Evolutionary conservation across 1,139 yeast genomes (phyloP).

Genomic region (Yamadazyma spencermartinsiae): DNA sequence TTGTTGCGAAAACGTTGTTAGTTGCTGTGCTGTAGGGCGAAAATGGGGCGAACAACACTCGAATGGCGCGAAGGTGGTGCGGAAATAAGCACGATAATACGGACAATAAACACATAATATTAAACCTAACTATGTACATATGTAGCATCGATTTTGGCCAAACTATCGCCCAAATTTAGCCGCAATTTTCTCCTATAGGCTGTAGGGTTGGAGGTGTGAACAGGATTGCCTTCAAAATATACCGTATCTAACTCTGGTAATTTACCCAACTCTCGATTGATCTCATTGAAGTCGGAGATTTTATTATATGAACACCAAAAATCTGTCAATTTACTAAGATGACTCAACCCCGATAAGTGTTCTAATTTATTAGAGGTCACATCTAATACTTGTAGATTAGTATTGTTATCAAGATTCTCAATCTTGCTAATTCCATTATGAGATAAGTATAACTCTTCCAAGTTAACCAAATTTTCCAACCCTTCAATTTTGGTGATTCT

Average conservation of each 20-base stretch:
- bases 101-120: neutral
- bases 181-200: constrained; percentile 83
- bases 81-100: too few species aligned
- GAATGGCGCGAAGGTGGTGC: too few species aligned
- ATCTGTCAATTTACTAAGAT: constrained; percentile 73
- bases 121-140: constrained; percentile 38
- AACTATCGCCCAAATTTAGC: constrained; percentile 69
- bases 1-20: constrained; percentile 2
- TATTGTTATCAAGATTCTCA: constrained; percentile 75
- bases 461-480: constrained; percentile 62
- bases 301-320: constrained; percentile 89
- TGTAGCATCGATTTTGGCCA: constrained; percentile 90
- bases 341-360: constrained; percentile 63
- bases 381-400: constrained; percentile 73
- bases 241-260: constrained; percentile 78
- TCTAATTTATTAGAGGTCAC: constrained; percentile 72
- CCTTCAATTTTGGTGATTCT: constrained; percentile 80
- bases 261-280: constrained; percentile 63
- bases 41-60: too few species aligned
- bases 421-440: constrained; percentile 78
- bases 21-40: neutral
- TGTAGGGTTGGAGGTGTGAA: constrained; percentile 70
- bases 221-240: constrained; percentile 93
- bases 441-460: constrained; percentile 87
- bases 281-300: constrained; percentile 65